These are phyloP conservation scores for Tephrocybe sp. DNA, from an alignment of 768 basidiomycete genomes.

Conservation along the genomic window DNA sequence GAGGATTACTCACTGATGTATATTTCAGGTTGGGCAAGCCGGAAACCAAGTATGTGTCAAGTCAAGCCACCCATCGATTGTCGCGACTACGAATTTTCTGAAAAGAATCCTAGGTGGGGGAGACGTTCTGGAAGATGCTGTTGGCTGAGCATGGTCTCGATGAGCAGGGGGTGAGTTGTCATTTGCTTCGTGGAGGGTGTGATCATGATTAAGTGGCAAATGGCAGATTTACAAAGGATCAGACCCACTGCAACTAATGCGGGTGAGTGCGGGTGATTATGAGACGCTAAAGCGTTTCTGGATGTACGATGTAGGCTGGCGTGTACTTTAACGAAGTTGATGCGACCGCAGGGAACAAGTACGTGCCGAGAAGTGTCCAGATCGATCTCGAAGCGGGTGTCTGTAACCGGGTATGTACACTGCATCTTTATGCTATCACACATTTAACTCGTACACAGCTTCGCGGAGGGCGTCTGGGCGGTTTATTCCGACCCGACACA, in stretches of 20 bases:
- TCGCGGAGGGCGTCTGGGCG: conserved; percentile 66
- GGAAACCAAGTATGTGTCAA: conserved; percentile 39
- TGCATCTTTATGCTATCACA: neutral
- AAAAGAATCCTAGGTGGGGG: conserved; percentile 55
- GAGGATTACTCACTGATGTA: conserved; percentile 5
- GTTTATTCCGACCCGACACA: conserved; percentile 86
- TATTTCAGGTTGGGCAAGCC: conserved; percentile 71
- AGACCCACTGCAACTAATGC: conserved; percentile 72
- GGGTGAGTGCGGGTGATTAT: conserved; percentile 42
- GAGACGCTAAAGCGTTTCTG: no score
- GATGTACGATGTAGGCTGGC: conserved; percentile 71
- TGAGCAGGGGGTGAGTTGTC: conserved; percentile 55
- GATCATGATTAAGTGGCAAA: neutral
- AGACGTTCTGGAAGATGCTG: conserved; percentile 88
- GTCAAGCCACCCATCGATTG: conserved; percentile 44
- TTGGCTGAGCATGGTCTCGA: conserved; percentile 85
- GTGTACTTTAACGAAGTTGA: conserved; percentile 83
- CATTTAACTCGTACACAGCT: conserved; percentile 41
- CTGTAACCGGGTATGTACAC: conserved; percentile 61
- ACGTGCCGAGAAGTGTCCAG: conserved; percentile 88
- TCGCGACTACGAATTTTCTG: conserved; percentile 48
- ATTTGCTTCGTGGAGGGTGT: neutral
- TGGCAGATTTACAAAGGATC: conserved; percentile 66
- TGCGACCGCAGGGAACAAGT: conserved; percentile 54
- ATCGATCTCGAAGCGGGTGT: conserved; percentile 91